phyloP scores from a whole-genome alignment of 768 basidiomycete species.

The Trametes coccinea region DNA sequence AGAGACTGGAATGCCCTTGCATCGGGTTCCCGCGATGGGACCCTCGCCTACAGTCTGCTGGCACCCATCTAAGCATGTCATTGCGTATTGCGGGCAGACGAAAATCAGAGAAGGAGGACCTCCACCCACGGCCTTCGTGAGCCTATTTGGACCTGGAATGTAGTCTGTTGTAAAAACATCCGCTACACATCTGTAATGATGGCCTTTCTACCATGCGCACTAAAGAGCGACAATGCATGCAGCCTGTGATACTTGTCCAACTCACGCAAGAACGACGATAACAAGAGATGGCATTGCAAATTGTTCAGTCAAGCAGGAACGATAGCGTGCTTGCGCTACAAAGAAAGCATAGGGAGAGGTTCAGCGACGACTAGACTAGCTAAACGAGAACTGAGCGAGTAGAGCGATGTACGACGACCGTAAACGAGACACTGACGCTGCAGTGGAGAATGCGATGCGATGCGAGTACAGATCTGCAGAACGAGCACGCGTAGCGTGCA shows the following conservation, averaged over 20 bases:
- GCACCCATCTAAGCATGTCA: conserved; percentile 81
- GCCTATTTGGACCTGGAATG: conserved; percentile 59
- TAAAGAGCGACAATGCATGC: too few relatives aligned
- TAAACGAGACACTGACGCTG: conserved; percentile 11
- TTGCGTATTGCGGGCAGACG: conserved; percentile 81
- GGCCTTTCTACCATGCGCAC: too few relatives aligned
- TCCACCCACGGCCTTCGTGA: conserved; percentile 65
- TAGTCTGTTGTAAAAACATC: background rate
- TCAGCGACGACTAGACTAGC: conserved; percentile 22
- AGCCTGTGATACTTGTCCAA: background rate
- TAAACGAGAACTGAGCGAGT: conserved; percentile 15
- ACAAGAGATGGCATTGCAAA: conserved; percentile 7
- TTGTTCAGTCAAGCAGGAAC: conserved; percentile 8
- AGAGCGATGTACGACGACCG: background rate
- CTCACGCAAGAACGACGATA: background rate
- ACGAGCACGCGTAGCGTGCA: conserved; percentile 17
- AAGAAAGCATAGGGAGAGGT: conserved; percentile 9
- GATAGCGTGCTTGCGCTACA: conserved; percentile 19
- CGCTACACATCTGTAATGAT: too few relatives aligned
- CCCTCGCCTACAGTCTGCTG: conserved; percentile 76
- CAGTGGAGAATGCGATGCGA: conserved; percentile 10
- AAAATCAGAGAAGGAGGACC: conserved; percentile 65
- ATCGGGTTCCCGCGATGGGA: conserved; percentile 73
- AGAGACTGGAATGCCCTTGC: conserved; percentile 71
- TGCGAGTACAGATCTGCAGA: background rate